These are phyloP conservation scores for Paxillus involutus DNA, from an alignment of 768 basidiomycete species.

Conservation along the genomic window DNA sequence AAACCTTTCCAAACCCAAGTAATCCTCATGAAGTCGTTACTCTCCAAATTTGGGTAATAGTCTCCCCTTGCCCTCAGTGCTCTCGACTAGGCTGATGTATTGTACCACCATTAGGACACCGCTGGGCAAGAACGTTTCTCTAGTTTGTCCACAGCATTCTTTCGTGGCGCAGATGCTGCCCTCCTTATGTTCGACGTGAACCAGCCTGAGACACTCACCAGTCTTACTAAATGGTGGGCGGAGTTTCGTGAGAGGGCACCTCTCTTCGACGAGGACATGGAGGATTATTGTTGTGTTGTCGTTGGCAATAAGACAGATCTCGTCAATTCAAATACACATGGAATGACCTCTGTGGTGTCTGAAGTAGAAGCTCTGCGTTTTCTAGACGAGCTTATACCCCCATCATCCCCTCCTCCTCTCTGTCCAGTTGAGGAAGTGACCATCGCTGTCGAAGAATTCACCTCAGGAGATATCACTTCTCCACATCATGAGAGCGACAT, in stretches of 20 bases:
- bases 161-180: constrained; percentile 81
- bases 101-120: constrained; percentile 55
- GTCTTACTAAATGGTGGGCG: constrained; percentile 73
- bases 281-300: constrained; percentile 69
- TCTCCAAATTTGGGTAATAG: constrained; percentile 66
- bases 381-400: constrained; percentile 58
- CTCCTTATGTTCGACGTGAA: constrained; percentile 83
- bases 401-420: constrained; percentile 11
- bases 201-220: constrained; percentile 54
- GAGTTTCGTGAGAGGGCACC: constrained; percentile 73
- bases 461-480: constrained; percentile 15
- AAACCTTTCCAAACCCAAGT: constrained; percentile 62
- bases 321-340: constrained; percentile 9
- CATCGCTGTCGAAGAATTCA: constrained; percentile 9
- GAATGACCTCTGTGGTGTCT: constrained; percentile 26
- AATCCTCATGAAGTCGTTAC: constrained; percentile 56
- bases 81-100: constrained; percentile 5
- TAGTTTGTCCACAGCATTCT: constrained; percentile 78
- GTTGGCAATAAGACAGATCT: constrained; percentile 80
- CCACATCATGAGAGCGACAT: constrained; percentile 2
- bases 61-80: not conserved
- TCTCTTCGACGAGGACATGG: constrained; percentile 58
- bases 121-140: constrained; percentile 90
- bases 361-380: constrained; percentile 51
- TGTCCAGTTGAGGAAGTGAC: constrained; percentile 11